Conservation (phyloP, 2,329 filamentous ascomycete species). For the Ciborinia camelliae region DNA sequence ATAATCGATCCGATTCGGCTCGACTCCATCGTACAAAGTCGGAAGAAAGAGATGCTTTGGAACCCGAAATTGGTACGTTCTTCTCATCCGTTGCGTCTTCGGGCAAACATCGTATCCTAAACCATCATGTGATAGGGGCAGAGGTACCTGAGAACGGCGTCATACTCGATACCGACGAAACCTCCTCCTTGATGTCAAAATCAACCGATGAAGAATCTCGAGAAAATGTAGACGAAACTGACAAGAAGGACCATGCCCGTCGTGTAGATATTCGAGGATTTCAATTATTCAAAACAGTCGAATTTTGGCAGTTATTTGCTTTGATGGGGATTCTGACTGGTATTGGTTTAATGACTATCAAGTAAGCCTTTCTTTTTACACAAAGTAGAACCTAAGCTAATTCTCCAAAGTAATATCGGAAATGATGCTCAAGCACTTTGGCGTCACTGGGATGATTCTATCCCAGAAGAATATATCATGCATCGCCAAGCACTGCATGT, state of each 20-base stretch:
- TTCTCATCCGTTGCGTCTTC: slow-evolving; percentile 35
- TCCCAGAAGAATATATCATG: slow-evolving; percentile 70
- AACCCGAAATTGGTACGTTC: slow-evolving; percentile 64
- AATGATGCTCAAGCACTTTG: slow-evolving; percentile 85
- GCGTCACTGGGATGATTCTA: slow-evolving; percentile 75
- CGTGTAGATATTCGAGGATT: slow-evolving; percentile 89
- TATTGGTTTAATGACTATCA: slow-evolving; percentile 97
- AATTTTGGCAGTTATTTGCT: slow-evolving; percentile 89
- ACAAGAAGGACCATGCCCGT: slow-evolving; percentile 68
- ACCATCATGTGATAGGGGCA: slow-evolving; percentile 33
- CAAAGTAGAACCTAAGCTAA: neutral
- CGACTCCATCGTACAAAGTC: slow-evolving; percentile 47
- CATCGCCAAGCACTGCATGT: slow-evolving; percentile 87
- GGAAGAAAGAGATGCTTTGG: slow-evolving; percentile 39
- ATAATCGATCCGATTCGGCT: slow-evolving; percentile 38
- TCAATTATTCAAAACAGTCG: slow-evolving; percentile 63
- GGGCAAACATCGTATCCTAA: slow-evolving; percentile 34
- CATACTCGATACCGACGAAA: slow-evolving; percentile 60
- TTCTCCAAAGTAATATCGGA: slow-evolving; percentile 74
- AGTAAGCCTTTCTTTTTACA: slow-evolving; percentile 57
- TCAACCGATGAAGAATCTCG: slow-evolving; percentile 43
- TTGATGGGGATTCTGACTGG: slow-evolving; percentile 90
- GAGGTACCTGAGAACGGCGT: slow-evolving; percentile 32
- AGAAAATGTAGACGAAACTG: slow-evolving; percentile 48
- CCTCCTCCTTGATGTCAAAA: slow-evolving; percentile 72